phyloP scores from a whole-genome alignment of 108 stramenopile species.

The Cylindrotheca closterium region DNA sequence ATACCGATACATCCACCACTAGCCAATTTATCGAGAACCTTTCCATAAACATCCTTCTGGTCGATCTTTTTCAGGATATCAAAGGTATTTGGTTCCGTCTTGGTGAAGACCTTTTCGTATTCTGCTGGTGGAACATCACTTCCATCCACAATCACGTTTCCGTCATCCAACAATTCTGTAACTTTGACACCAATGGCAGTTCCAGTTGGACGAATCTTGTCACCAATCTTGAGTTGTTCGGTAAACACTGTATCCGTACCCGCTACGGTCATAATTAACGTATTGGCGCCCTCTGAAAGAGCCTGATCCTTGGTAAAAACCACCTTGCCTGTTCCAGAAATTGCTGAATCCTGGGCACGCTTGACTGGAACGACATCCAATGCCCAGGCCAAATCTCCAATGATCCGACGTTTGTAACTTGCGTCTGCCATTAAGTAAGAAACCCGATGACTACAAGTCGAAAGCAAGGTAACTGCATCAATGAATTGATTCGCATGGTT shows the following conservation, averaged over 20 bases:
- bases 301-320: conserved; percentile 5
- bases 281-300: conserved; percentile 6
- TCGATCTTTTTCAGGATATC: conserved; percentile 87
- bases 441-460: conserved; percentile 84
- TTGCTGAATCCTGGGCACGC: conserved; percentile 88
- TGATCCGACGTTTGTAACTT: conserved; percentile 80
- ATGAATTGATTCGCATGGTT: conserved; percentile 99
- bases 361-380: conserved; percentile 93
- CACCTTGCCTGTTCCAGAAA: conserved; percentile 48
- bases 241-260: conserved; percentile 65
- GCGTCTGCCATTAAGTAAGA: conserved; percentile 95
- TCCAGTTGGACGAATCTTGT: conserved; percentile 73
- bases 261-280: conserved; percentile 34
- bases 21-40: conserved; percentile 78
- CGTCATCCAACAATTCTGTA: conserved; percentile 59
- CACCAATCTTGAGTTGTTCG: conserved; percentile 52
- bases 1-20: conserved; percentile 86
- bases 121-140: conserved; percentile 17
- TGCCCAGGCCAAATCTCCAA: conserved; percentile 93
- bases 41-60: conserved; percentile 81
- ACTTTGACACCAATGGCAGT: conserved; percentile 65
- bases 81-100: conserved; percentile 44
- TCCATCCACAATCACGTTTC: conserved; percentile 31
- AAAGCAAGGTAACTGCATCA: conserved; percentile 90
- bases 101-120: conserved; percentile 12